Evolutionary conservation across 129 eudicot species (phyloP), one percentile per base, ranked within the genome.

Genomic region (Chrysanthemum seticuspe): DNA sequence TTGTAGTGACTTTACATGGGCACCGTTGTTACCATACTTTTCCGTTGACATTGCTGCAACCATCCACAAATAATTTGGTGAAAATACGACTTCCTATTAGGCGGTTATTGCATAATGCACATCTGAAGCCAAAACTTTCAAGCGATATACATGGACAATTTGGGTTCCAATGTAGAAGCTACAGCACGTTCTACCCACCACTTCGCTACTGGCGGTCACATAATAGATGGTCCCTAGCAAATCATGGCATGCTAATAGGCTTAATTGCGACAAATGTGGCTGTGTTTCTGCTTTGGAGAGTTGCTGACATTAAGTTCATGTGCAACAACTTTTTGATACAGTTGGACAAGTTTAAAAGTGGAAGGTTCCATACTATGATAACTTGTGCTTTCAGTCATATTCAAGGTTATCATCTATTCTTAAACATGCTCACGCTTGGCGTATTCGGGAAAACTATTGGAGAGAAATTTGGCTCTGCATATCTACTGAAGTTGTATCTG

Each of bases 331-430:
- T 92, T 67, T 85, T 36, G 98, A 76, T 89, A 57, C 91, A 95
- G 13, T 67, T 92, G 71, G 96, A 89, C 83, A 81, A 85, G 77
- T 57, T 92, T 69, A 81, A 61, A 78, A 92, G 89, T 45, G 89
- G 93, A 5, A 77, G 85, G 3, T 6, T 85, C 15, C 94, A 92
- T 80, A 92, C 98, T 6, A 48, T 92, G 82, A 78, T 92, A 72
- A 92, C 95, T 65, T 56, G 64, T 65, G 98, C 91, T 3, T 92
- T 92, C 88, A 89, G 94, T 70, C 98, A 92, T 62, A 74, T 21
- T 6, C 84, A 83, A 15, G 18, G 6, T 44, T 79, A 71, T 67
- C 97, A 87, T 74, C 34, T 92, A 14, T 10, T 85, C 56, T 66
- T 88, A 6, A 92, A 89, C 74, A 92, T 92, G 97, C 29, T 92